These are phyloP conservation scores for Trichoderma breve DNA, from an alignment of 2,329 filamentous ascomycete species.

Conservation along the genomic window DNA sequence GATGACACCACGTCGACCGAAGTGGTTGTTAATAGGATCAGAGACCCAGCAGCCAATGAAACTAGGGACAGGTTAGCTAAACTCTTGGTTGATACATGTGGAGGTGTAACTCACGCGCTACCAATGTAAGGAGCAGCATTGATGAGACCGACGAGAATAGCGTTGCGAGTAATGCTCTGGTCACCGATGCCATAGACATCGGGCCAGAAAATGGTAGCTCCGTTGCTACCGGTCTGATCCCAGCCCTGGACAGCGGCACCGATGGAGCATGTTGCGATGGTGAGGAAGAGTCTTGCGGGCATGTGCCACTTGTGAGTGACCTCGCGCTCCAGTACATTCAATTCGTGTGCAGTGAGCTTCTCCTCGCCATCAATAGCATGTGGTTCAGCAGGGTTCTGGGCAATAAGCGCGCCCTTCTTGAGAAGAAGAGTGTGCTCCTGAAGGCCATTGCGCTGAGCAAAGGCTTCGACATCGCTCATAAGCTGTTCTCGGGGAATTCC, in stretches of 20 bases:
- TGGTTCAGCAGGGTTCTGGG: constrained; percentile 55
- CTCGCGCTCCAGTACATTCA: constrained; percentile 58
- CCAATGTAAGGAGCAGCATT: constrained; percentile 56
- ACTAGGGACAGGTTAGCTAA: constrained; percentile 24
- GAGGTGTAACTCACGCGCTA: constrained; percentile 39
- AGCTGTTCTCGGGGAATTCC: constrained; percentile 51
- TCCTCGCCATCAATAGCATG: constrained; percentile 54
- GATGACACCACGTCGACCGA: constrained; percentile 53
- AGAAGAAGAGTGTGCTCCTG: constrained; percentile 56
- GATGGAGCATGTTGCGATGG: constrained; percentile 65
- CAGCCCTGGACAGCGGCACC: constrained; percentile 67
- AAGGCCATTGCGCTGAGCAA: constrained; percentile 59
- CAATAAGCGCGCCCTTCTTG: constrained; percentile 55
- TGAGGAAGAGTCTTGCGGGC: constrained; percentile 61
- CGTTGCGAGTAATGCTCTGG: constrained; percentile 31
- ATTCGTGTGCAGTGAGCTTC: constrained; percentile 56
- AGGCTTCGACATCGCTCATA: constrained; percentile 58
- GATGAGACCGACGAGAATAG: constrained; percentile 61
- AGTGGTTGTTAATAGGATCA: constrained; percentile 54
- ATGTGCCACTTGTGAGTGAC: constrained; percentile 64
- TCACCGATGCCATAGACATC: constrained; percentile 40
- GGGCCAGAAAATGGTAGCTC: constrained; percentile 62
- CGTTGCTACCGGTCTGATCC: constrained; percentile 63
- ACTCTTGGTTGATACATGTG: background rate
- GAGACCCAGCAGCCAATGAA: constrained; percentile 61